Base-by-base conservation (phyloP, 371 early-diverging fungal genomes). In the Syncephalastrum sp. region DNA sequence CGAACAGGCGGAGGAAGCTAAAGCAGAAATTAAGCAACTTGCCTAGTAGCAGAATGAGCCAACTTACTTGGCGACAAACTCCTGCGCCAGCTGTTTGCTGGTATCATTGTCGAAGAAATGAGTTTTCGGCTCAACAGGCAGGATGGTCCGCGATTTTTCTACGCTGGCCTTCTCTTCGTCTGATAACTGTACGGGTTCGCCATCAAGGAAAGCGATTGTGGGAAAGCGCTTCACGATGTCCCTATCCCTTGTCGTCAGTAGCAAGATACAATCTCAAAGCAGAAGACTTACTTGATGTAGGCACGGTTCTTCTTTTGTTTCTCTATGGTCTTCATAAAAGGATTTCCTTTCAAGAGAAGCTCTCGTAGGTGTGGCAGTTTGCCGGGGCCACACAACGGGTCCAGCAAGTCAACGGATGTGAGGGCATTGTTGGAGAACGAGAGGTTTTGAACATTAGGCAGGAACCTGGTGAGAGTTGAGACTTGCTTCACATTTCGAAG, bases 361-460 rank as follows among this genome's bases (percentile, higher is more conserved):
- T 85, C 84, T 21, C 75, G 73, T 29, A 87, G 59, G 17, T 72
- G 41, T 27, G 57, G 65, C 14, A 85, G 53, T 41, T 81, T 79
- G 8, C 79, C 79, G 15, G 77, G 57, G 5, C 84, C 87, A 29
- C 69, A 69, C 17, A 87, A 17, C 5, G 77, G 70, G 42, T 84
- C 83, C 14, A 87, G 38, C 21, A 73, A 72, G 14, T 75, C 67
- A 44, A 69, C 78, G 3, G 66, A 60, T 50, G 68, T 64, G n/a
- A 87, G 68, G 14, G 61, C 47, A 55, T 87, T 87, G 54, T 75
- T 70, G 51, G 79, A 66, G 24, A 87, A 69, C 1, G 84, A 85
- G 25, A 87, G 45, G 38, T 83, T 84, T 38, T 75, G 75, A 15
- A 87, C 27, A 38, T 75, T 72, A 10, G 85, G 87, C 13, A 82